A percentile compares a stretch with the other conserved stretches of the same genome.
Conservation (phyloP, 176 grass and related monocot species). For the Poa pratensis region DNA sequence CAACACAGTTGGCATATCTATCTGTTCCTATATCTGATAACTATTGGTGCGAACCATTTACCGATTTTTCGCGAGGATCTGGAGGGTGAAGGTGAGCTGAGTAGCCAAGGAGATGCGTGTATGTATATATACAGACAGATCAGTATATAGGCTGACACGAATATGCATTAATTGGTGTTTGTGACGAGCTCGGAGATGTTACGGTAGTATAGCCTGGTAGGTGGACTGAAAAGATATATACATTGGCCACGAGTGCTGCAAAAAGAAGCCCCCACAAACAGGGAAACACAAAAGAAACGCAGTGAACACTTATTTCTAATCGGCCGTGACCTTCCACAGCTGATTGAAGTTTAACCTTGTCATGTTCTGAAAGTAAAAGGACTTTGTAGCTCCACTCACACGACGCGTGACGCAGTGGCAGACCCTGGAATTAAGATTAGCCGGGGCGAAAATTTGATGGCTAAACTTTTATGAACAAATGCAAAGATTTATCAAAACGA, state of each 20-base stretch:
- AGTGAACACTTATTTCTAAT: neutral
- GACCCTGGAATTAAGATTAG: no score
- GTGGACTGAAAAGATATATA: neutral
- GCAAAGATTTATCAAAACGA: no score
- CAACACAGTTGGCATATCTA: neutral
- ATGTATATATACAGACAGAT: neutral
- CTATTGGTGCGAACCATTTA: neutral
- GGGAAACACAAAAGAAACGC: constrained; percentile 1
- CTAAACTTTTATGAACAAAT: no score
- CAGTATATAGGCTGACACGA: neutral
- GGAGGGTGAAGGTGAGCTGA: neutral
- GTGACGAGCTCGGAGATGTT: neutral
- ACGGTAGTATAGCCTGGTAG: neutral
- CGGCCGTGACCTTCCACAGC: no score
- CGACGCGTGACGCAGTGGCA: no score
- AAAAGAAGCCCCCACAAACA: neutral
- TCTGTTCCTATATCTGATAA: neutral
- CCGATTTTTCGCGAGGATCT: neutral
- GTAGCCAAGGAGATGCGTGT: neutral
- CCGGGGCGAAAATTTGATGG: no score
- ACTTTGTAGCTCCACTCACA: constrained; percentile 14
- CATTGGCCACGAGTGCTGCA: neutral
- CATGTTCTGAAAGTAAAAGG: neutral
- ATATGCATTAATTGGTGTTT: neutral
- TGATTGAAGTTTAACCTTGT: neutral